These are phyloP conservation scores for Hemileccinum impolitum DNA, from an alignment of 768 basidiomycete species.

Conservation along the genomic window DNA sequence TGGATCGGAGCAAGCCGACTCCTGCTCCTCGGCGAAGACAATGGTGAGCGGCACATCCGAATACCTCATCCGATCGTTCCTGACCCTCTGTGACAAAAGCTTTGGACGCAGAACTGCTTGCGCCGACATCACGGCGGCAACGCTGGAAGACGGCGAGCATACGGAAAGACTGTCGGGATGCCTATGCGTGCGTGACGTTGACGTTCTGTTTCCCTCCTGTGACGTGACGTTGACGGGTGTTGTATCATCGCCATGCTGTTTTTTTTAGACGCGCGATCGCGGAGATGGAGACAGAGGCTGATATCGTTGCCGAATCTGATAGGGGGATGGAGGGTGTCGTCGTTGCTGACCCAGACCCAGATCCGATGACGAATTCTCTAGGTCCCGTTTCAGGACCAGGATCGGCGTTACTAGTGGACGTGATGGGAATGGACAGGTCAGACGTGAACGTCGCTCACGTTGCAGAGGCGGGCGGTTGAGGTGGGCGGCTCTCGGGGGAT, in stretches of 20 bases:
- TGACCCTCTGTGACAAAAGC: conserved; percentile 34
- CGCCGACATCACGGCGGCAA: conserved; percentile 48
- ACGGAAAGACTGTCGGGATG: conserved; percentile 55
- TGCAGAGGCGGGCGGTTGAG: no score
- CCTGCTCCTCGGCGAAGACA: conserved; percentile 64
- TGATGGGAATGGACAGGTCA: no score
- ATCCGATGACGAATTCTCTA: no score
- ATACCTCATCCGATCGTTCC: not conserved
- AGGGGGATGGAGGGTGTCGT: not conserved
- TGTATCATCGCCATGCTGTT: not conserved
- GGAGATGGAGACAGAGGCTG: conserved; percentile 44
- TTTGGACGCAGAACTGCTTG: conserved; percentile 62
- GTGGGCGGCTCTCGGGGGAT: no score
- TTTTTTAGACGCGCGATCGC: conserved; percentile 38
- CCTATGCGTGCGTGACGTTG: conserved; percentile 58
- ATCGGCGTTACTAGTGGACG: no score
- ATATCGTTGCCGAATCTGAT: conserved; percentile 8
- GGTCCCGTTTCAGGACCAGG: no score
- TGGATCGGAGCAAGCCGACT: conserved; percentile 56
- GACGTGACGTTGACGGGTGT: not conserved
- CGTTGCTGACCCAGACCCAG: no score
- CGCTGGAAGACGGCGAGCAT: conserved; percentile 55
- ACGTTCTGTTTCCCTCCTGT: not conserved
- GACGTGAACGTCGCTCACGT: no score
- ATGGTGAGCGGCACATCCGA: conserved; percentile 45